A percentile compares a stretch with the other conserved stretches of the same genome.
phyloP scores from a whole-genome alignment of 1,139 yeast species.

The Torulaspora pretoriensis region DNA sequence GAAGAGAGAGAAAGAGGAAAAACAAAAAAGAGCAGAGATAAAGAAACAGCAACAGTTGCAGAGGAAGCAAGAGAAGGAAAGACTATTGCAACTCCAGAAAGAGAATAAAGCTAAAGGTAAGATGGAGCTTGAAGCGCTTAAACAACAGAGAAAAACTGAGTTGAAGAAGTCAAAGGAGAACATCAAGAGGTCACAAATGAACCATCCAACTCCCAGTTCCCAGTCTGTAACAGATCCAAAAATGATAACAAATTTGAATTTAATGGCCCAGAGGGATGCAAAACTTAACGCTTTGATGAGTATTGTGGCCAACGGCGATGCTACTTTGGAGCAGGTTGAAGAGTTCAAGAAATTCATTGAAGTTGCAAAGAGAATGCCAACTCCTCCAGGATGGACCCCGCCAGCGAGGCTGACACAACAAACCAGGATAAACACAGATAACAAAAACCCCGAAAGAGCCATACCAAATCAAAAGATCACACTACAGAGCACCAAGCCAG shows the following conservation, averaged over 20 bases:
- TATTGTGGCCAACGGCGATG: conserved; percentile 76
- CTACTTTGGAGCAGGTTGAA: conserved; percentile 63
- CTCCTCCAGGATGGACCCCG: conserved; percentile 37
- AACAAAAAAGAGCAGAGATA: conserved; percentile 27
- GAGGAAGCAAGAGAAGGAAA: conserved; percentile 34
- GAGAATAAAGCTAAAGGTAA: conserved; percentile 24
- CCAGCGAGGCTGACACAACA: conserved; percentile 13
- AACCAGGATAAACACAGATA: not conserved
- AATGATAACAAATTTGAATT: conserved; percentile 77
- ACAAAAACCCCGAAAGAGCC: not conserved
- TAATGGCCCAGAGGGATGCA: conserved; percentile 71
- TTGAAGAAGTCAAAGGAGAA: conserved; percentile 21
- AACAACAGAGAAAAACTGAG: conserved; percentile 23
- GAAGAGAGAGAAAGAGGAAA: conserved; percentile 39
- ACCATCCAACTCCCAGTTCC: conserved; percentile 13
- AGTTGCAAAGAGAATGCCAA: conserved; percentile 74
- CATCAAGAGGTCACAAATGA: conserved; percentile 15
- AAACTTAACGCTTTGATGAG: conserved; percentile 70
- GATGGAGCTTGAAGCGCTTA: conserved; percentile 22
- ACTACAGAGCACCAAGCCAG: not conserved
- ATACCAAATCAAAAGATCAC: not conserved
- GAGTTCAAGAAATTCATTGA: conserved; percentile 76
- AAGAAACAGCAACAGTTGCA: conserved; percentile 27
- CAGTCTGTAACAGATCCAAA: conserved; percentile 55
- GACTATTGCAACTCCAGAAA: conserved; percentile 19